Evolutionary conservation across 2,329 filamentous ascomycete species (phyloP).

Genomic region (Phaeosphaeria sp.): DNA sequence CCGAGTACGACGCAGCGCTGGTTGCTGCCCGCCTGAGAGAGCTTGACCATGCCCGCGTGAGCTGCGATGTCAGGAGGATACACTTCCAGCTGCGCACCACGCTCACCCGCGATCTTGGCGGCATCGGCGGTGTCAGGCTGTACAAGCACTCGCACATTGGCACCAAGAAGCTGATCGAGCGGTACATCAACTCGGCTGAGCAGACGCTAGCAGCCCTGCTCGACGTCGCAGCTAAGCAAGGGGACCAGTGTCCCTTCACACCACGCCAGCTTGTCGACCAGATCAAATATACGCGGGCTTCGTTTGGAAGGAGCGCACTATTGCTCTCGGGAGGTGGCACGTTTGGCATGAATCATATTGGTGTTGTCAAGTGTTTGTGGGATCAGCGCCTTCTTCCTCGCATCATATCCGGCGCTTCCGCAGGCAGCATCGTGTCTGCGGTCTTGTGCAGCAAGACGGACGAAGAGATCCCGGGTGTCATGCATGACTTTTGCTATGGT

Average conservation of each 20-base stretch:
- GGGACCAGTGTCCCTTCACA: conserved; percentile 60
- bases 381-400: conserved; percentile 77
- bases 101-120: conserved; percentile 79
- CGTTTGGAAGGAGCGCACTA: conserved; percentile 83
- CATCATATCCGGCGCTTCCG: conserved; percentile 87
- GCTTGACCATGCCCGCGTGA: conserved; percentile 75
- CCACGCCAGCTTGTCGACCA: conserved; percentile 69
- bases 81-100: conserved; percentile 81
- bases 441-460: conserved; percentile 80
- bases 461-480: conserved; percentile 73
- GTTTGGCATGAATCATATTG: conserved; percentile 91
- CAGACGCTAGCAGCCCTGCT: conserved; percentile 76
- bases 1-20: conserved; percentile 74
- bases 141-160: conserved; percentile 86
- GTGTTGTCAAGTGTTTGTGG: conserved; percentile 81
- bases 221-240: conserved; percentile 62
- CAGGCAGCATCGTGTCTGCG: conserved; percentile 83
- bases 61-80: conserved; percentile 77
- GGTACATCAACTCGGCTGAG: conserved; percentile 81
- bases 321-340: conserved; percentile 86
- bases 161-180: conserved; percentile 85
- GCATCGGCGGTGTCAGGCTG: conserved; percentile 81
- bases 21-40: conserved; percentile 73
- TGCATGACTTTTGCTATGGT: conserved; percentile 77
- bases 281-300: conserved; percentile 74